Evolutionary conservation across 1,284 basidiomycete species (phyloP).

Genomic region (Apiotrichum sp.): DNA sequence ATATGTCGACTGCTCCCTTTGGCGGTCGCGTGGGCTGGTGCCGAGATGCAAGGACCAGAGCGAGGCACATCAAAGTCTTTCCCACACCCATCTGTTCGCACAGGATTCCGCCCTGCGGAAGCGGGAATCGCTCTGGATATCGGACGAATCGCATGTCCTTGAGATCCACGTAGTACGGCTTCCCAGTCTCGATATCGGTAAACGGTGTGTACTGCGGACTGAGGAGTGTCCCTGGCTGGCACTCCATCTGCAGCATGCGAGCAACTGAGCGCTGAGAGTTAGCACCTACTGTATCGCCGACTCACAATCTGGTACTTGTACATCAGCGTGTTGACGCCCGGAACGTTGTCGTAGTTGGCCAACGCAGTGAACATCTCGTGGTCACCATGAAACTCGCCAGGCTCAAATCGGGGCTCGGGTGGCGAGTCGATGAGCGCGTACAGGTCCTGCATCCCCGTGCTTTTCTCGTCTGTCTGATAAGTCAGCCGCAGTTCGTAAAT

Average conservation of each 20-base stretch:
- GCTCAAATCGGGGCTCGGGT: constrained; percentile 15
- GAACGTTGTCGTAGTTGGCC: constrained; percentile 24
- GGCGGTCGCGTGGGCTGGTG: constrained; percentile 30
- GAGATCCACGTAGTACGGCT: constrained; percentile 30
- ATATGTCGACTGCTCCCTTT: constrained; percentile 18
- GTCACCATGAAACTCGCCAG: constrained; percentile 14
- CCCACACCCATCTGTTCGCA: constrained; percentile 50
- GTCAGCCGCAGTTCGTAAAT: too few relatives aligned
- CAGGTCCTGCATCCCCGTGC: constrained; percentile 24
- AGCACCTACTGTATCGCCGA: too few relatives aligned
- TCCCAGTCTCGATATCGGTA: constrained; percentile 20
- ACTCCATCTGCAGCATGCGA: constrained; percentile 40
- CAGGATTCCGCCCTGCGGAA: constrained; percentile 40
- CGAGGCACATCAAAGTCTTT: constrained; percentile 47
- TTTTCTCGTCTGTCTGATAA: constrained; percentile 4
- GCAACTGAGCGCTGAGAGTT: constrained; percentile 30
- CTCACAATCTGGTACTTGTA: constrained; percentile 40
- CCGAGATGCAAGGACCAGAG: constrained; percentile 41
- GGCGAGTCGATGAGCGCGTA: constrained; percentile 32
- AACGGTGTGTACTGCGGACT: constrained; percentile 30
- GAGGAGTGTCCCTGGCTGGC: constrained; percentile 24
- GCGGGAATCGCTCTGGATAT: constrained; percentile 30
- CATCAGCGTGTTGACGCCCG: constrained; percentile 27
- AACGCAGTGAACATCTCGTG: constrained; percentile 22
- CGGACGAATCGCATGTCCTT: constrained; percentile 29